A percentile compares a stretch with the other conserved stretches of the same genome.
These are phyloP conservation scores for Magnusiomyces paraingens DNA, from an alignment of 1,139 yeast genomes.

Conservation along the genomic window DNA sequence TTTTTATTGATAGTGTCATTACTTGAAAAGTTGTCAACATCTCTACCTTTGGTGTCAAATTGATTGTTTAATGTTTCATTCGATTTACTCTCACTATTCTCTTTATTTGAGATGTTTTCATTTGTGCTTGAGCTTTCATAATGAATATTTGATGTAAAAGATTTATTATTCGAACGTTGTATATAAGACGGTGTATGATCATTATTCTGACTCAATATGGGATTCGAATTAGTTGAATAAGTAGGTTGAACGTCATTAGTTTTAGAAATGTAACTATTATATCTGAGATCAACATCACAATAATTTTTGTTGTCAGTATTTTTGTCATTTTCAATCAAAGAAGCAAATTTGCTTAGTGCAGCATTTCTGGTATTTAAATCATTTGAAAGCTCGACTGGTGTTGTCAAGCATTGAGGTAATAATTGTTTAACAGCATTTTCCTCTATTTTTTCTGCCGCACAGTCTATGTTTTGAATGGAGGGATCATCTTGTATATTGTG, in stretches of 20 bases:
- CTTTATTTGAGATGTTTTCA: no score
- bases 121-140: no score
- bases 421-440: neutral
- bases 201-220: no score
- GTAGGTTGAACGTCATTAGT: no score
- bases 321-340: neutral
- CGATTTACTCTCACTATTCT: no score
- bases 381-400: neutral
- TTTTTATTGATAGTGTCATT: neutral
- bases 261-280: no score
- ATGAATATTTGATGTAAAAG: no score
- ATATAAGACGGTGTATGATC: no score
- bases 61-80: no score
- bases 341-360: neutral
- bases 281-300: no score
- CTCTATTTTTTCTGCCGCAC: slow-evolving; percentile 1
- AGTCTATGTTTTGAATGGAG: neutral
- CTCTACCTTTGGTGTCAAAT: neutral
- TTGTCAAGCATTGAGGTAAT: neutral
- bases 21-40: neutral
- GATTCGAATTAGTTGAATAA: no score
- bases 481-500: neutral
- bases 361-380: neutral
- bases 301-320: neutral
- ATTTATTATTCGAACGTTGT: no score